Evolutionary conservation across 441 rosid species (phyloP), one percentile per base, ranked within the genome.

Genomic region (Populus trichocarpa): DNA sequence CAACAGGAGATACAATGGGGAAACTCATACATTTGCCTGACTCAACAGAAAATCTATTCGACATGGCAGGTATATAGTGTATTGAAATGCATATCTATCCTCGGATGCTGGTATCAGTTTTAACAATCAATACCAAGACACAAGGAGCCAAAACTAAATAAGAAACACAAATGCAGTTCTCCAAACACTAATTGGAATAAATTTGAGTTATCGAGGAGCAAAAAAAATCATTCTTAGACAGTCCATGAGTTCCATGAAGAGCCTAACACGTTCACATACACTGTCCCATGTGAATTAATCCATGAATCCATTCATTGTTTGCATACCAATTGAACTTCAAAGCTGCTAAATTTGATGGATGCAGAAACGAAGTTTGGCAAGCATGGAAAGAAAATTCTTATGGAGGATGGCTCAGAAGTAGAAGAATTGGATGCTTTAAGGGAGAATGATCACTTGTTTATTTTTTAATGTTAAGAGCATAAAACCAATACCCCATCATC

Each of bases 391-490:
- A 87, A 79, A 77, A 88, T 92, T 81, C 87, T 87, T 53, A 86
- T 91, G 96, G 88, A 86, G 72, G 91, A 94, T 82, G 98, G 98
- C 42, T 87, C 93, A 46, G 79, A 84, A 81, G 97, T 94, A 78
- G 98, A 94, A 87, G 96, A 96, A 32, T 67, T 94, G 46, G 83
- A 81, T 87, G 93, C 87, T 72, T 76, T 90, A 74, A 86, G 97
- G 86, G 97, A 96, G 74, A 86, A 91, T 33, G 98, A 92, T 72
- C 96, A 86, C 79, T 81, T 94, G 84, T 91, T 81, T 77, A 92
- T 93, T 74, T 85, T 90, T 63, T 0, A 22, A 63, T 63, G 13
- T 71, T 90, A 76, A 89, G 72, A 67, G 50, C 57, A 67, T 9
- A 30, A 75, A 72, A 6, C 46, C 28, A 40, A 8, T 23, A 67